Evolutionary conservation across 441 rosid species (phyloP).

Genomic region (Manihot esculenta): DNA sequence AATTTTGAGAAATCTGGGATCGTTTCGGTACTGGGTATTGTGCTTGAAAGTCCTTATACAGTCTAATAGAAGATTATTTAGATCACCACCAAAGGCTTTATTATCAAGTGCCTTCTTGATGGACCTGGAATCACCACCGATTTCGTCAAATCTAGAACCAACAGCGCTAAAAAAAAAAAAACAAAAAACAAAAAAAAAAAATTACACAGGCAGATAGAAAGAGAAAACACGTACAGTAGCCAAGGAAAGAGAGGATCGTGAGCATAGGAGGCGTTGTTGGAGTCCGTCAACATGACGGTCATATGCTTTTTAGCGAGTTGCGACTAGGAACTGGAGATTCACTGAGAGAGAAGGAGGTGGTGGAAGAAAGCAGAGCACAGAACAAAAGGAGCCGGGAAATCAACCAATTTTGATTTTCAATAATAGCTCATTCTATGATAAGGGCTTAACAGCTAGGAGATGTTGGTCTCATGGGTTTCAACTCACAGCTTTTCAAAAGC

Average conservation of each 20-base stretch:
- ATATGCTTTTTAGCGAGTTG: slow-evolving; percentile 15
- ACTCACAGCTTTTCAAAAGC: too few species aligned
- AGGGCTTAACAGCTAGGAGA: too few species aligned
- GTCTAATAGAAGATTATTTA: slow-evolving; percentile 44
- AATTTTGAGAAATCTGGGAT: slow-evolving; percentile 87
- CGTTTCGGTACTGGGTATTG: slow-evolving; percentile 52
- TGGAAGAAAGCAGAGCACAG: too few species aligned
- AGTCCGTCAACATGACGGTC: slow-evolving; percentile 26
- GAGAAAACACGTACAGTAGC: slow-evolving; percentile 43
- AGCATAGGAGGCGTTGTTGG: slow-evolving; percentile 22
- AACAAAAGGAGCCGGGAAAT: too few species aligned
- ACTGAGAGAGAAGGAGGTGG: too few species aligned
- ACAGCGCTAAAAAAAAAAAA: neutral
- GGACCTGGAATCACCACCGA: slow-evolving; percentile 39
- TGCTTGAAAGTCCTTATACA: slow-evolving; percentile 60
- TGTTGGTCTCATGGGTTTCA: too few species aligned
- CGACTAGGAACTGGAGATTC: too few species aligned
- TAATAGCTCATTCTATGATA: too few species aligned
- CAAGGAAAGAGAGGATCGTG: slow-evolving; percentile 67
- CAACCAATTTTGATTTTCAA: too few species aligned
- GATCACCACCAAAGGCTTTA: slow-evolving; percentile 31
- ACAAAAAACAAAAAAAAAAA: too few species aligned
- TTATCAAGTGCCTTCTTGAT: slow-evolving; percentile 45
- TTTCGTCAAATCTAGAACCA: neutral
- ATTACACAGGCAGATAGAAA: neutral